phyloP scores from a whole-genome alignment of 1,139 yeast species.

The Sugiyamaella sp. region DNA sequence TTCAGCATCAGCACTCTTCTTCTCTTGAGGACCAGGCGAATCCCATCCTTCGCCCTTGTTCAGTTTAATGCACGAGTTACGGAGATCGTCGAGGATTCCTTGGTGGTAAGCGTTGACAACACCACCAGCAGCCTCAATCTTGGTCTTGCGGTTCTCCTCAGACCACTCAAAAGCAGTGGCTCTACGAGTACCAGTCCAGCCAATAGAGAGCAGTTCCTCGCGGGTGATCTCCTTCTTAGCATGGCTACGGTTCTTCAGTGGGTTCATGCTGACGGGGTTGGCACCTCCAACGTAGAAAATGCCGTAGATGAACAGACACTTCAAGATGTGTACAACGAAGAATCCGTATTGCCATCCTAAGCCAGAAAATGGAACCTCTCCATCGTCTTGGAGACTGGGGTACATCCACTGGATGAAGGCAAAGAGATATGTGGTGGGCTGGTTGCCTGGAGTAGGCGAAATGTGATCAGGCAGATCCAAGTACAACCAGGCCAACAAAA shows the following conservation, averaged over 20 bases:
- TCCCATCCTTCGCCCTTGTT: conserved; percentile 78
- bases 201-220: conserved; percentile 65
- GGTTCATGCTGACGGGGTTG: conserved; percentile 69
- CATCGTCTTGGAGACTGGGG: conserved; percentile 30
- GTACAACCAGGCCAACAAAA: conserved; percentile 75
- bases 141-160: conserved; percentile 65
- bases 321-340: conserved; percentile 70
- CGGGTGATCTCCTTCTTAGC: conserved; percentile 46
- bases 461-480: conserved; percentile 88
- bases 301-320: conserved; percentile 58
- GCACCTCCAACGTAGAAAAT: conserved; percentile 68
- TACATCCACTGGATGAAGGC: conserved; percentile 37
- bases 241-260: conserved; percentile 35
- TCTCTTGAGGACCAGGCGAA: conserved; percentile 29
- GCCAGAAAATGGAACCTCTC: conserved; percentile 45
- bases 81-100: conserved; percentile 65
- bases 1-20: conserved; percentile 10
- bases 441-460: conserved; percentile 90
- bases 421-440: conserved; percentile 69
- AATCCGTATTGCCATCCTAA: conserved; percentile 64
- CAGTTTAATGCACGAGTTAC: conserved; percentile 62
- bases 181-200: conserved; percentile 92
- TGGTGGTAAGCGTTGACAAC: conserved; percentile 74
- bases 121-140: conserved; percentile 73
- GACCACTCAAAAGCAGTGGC: conserved; percentile 72